These are phyloP conservation scores for Schizosaccharomyces osmophilus DNA, from an alignment of 805 yeast genomes.

Conservation along the genomic window DNA sequence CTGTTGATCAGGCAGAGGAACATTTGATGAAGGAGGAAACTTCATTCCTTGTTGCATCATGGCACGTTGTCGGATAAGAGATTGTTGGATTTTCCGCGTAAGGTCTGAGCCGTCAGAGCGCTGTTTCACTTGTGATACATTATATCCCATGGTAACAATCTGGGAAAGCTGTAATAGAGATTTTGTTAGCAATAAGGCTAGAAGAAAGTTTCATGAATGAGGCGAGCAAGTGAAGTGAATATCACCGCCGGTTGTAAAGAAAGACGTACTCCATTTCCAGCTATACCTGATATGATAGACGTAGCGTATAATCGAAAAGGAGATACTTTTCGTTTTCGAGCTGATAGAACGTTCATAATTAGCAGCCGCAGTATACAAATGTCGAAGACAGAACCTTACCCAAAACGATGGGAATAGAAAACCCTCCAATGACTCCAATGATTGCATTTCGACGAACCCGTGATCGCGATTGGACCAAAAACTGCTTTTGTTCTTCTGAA, in stretches of 20 bases:
- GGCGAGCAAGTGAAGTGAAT: too few species aligned
- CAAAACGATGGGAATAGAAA: neutral
- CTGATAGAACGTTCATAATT: neutral
- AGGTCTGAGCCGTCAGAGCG: neutral
- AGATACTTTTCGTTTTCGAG: neutral
- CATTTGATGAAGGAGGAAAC: neutral
- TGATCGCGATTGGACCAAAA: neutral
- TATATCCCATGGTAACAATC: neutral
- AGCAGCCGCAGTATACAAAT: neutral
- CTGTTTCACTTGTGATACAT: neutral
- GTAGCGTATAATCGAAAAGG: neutral
- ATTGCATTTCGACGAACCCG: neutral
- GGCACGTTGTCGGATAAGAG: neutral
- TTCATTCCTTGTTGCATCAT: neutral
- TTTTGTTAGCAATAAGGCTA: too few species aligned
- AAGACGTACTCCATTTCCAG: neutral
- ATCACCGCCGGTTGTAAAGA: too few species aligned
- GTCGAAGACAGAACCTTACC: neutral
- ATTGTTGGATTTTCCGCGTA: neutral
- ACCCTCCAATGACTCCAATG: neutral
- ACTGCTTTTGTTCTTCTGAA: neutral
- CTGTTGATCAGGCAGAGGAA: neutral
- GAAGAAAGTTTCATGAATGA: too few species aligned
- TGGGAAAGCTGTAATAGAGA: neutral
- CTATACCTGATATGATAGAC: neutral